phyloP scores from a whole-genome alignment of 495 filamentous ascomycete genomes.

The Aspergillus sclerotiicarbonarius region DNA sequence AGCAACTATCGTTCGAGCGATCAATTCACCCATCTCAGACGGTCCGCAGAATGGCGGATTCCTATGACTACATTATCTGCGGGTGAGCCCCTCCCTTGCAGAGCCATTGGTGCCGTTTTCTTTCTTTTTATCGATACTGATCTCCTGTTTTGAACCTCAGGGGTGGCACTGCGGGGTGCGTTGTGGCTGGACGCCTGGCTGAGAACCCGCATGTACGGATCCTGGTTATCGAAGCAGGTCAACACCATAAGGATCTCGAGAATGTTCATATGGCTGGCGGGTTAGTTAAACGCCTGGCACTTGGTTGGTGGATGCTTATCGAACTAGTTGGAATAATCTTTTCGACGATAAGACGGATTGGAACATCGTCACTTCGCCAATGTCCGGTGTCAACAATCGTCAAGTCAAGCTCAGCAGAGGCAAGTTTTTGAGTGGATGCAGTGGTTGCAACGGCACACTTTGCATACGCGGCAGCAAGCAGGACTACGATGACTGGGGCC shows the following conservation, averaged over 20 bases:
- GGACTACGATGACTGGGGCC: conserved; percentile 61
- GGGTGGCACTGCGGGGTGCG: conserved; percentile 60
- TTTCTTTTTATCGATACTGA: not conserved
- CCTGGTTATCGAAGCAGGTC: conserved; percentile 57
- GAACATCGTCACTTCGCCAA: conserved; percentile 56
- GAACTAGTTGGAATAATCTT: conserved; percentile 36
- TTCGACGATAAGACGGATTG: conserved; percentile 55
- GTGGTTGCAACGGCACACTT: conserved; percentile 61
- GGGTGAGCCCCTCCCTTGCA: conserved; percentile 22
- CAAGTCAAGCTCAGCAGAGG: conserved; percentile 59
- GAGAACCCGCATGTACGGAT: conserved; percentile 52
- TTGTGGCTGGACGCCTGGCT: conserved; percentile 61
- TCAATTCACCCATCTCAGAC: not conserved
- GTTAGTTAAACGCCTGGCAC: conserved; percentile 4
- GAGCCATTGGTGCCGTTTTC: not conserved
- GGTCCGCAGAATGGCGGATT: conserved; percentile 8
- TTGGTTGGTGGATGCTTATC: not conserved
- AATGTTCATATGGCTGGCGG: conserved; percentile 50
- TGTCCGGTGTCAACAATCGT: conserved; percentile 51
- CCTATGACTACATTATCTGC: conserved; percentile 38
- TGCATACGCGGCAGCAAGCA: conserved; percentile 58
- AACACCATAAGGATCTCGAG: conserved; percentile 41
- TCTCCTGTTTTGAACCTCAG: conserved; percentile 19
- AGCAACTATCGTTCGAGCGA: not conserved
- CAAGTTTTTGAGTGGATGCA: conserved; percentile 57